Base-by-base conservation (phyloP, 1,284 basidiomycete genomes). In the Ganoderma sinense region DNA sequence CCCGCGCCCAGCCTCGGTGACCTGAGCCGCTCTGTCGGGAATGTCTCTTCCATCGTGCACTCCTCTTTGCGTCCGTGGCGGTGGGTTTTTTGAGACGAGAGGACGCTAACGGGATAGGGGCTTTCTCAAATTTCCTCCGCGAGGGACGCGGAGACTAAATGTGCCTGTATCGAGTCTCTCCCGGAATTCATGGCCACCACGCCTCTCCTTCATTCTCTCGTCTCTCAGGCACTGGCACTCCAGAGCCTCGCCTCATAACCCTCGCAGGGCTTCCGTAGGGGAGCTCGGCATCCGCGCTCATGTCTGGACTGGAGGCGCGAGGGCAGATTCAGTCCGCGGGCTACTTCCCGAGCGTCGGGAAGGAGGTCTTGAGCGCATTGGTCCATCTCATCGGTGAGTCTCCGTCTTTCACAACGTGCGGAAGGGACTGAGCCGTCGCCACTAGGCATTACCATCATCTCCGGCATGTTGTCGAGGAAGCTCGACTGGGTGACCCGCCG, bases 381-480 rank as follows among this genome's bases (percentile, higher is more conserved):
- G 71, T 81, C 16, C 76, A 80, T 58, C 66, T 80, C 8, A 39
- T 78, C n/a, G 79, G 80, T 79, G 41, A 63, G 69, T 62, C 51
- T 55, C n/a, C 18, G 40, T 56, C 16, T 18, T 33, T 6, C 3
- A 18, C 31, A 20, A n/a, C 6, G 6, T 56, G 53, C 18, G n/a
- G 36, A 26, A 41, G 31, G 23, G 10, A 64, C 63, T 51, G 14
- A 66, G 31, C 5, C 26, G 31, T 56, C 53, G 7, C 14, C 5
- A 26, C 23, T 66, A 82, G 82, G 82, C 23, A 74, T 78, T 5
- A 79, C 80, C 31, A 65, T 77, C 6, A 55, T 82, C 31, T 69
- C 80, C 4, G 77, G 76, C 64, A 77, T 80, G 51, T 63, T 82
- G 16, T 76, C 81, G 10, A 77, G 77, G 39, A 74, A 80, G 51